Percentiles rank a stretch among this genome's conserved stretches.
Conservation (phyloP, 179 eudicot species). For the Gypsophila paniculata region DNA sequence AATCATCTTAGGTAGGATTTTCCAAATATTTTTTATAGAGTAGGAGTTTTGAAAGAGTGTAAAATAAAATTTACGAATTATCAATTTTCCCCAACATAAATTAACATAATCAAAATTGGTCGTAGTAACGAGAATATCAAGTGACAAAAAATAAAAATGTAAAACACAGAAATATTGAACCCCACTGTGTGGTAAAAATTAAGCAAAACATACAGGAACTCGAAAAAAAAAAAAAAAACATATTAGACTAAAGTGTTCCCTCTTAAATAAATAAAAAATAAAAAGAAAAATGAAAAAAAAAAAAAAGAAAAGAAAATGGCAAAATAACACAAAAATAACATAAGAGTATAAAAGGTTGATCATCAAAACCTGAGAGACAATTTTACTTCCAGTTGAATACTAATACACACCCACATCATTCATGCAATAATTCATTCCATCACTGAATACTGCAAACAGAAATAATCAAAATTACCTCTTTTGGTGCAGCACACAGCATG, state of each 20-base stretch:
- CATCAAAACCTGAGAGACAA: background rate
- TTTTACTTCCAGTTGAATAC: background rate
- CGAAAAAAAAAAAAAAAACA: background rate
- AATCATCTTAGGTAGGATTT: too few species aligned
- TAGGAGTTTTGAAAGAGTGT: too few species aligned
- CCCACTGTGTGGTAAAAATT: background rate
- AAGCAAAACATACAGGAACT: background rate
- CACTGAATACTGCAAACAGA: background rate
- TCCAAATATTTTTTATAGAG: too few species aligned
- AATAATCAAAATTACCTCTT: slow-evolving; percentile 50
- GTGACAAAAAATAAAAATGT: background rate
- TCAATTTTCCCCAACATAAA: background rate
- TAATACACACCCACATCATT: background rate
- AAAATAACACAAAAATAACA: background rate
- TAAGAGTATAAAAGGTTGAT: background rate
- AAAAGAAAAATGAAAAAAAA: too few species aligned
- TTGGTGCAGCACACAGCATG: slow-evolving; percentile 94
- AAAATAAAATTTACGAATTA: too few species aligned
- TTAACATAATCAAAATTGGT: background rate
- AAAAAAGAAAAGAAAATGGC: background rate
- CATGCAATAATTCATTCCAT: background rate
- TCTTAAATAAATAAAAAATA: background rate
- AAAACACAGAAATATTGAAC: background rate
- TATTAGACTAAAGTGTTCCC: background rate
- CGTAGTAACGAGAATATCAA: background rate